Base-by-base conservation (phyloP, 495 filamentous ascomycete species). In the Hypoxylon fuscum region DNA sequence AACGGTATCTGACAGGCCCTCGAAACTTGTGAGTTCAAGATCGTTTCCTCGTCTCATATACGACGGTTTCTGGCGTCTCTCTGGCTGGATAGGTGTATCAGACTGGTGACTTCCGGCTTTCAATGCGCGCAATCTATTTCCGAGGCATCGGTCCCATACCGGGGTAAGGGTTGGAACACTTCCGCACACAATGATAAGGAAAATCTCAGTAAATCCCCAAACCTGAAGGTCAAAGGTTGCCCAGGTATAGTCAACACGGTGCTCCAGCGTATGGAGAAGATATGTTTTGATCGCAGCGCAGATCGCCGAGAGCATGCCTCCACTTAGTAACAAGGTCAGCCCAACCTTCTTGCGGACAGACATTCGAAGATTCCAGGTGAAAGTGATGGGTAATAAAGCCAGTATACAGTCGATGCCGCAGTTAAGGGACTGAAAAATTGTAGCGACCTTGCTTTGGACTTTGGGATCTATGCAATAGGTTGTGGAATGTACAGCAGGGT, bases 201-300 rank as follows among this genome's bases (percentile, higher is more conserved):
- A 65, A 0, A 54, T 43, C 29, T 68, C 61, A 22, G 49, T 2
- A 2, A 43, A 9, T 2, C 23, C 32, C 66, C 61, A 68, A 3
- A 27, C 27, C 25, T 41, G 45, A 9, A 65, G 44, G 6, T 35
- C 38, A 38, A 45, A 61, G 2, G 47, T 55, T 6, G 34, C 46
- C 60, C 64, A 55, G 1, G 21, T 15, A 11, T 49, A n/a, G 18
- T 58, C 54, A 4, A 31, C 27, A 5, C 44, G 43, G 0, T 22
- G 12, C 1, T 23, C 47, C 4, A 46, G 5, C 7, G 32, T 7
- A 5, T 29, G 32, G 9, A 46, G 34, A 27, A 45, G 23, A 4
- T 18, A 15, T 8, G 53, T 52, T 31, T 64, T 68, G 55, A 68
- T 57, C 1, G 56, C 55, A 20, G 66, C 61, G 27, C 61, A 61